phyloP scores from a whole-genome alignment of 2,329 filamentous ascomycete species.

The Aspergillus pseudoglaucus region DNA sequence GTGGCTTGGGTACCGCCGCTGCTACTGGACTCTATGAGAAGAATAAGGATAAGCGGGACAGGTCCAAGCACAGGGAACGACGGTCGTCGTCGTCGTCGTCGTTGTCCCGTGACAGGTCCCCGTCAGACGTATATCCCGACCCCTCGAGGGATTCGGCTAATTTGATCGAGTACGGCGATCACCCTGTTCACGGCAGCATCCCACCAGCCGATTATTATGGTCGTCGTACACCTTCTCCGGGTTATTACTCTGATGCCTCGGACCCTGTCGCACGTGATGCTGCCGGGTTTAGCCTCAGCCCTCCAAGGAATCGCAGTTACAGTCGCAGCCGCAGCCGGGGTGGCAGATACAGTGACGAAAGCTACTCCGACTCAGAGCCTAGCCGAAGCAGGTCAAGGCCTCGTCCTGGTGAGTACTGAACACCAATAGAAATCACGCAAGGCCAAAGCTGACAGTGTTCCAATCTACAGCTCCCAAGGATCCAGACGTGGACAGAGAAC shows the following conservation, averaged over 20 bases:
- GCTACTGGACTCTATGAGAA: constrained; percentile 58
- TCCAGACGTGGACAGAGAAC: constrained; percentile 44
- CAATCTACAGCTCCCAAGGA: constrained; percentile 47
- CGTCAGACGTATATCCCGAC: constrained; percentile 36
- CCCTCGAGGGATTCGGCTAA: constrained; percentile 39
- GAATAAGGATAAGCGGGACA: constrained; percentile 53
- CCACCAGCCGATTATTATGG: constrained; percentile 42
- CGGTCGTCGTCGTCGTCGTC: constrained; percentile 46
- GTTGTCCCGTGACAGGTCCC: constrained; percentile 39
- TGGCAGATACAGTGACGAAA: constrained; percentile 29
- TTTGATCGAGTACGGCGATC: constrained; percentile 59
- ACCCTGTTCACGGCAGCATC: constrained; percentile 54
- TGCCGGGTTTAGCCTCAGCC: constrained; percentile 17
- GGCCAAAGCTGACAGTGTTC: constrained; percentile 39
- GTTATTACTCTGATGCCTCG: constrained; percentile 37
- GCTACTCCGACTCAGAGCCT: constrained; percentile 33
- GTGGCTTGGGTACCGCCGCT: constrained; percentile 56
- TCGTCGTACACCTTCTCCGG: constrained; percentile 31
- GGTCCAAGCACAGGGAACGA: constrained; percentile 26
- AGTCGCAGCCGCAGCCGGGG: constrained; percentile 46
- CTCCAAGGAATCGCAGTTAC: constrained; percentile 27
- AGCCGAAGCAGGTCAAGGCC: constrained; percentile 24
- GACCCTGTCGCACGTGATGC: constrained; percentile 34
- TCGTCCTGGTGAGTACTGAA: constrained; percentile 30
- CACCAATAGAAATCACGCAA: constrained; percentile 48